Base-by-base conservation (phyloP, 495 filamentous ascomycete genomes). In the Hypoxylon subgilvum region DNA sequence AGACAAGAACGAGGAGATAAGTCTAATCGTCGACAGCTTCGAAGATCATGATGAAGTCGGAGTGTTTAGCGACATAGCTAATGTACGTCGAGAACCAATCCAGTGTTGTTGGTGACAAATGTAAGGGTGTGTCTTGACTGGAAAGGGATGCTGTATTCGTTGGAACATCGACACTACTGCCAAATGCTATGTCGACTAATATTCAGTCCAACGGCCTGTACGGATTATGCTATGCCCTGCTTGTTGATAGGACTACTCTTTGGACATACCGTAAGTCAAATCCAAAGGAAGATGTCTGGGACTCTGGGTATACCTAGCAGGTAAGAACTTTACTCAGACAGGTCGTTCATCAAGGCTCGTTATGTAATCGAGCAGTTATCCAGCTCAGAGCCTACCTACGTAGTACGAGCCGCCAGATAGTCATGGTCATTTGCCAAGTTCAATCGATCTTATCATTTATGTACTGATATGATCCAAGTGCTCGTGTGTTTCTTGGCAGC, bases 51-150 rank as follows among this genome's bases (percentile, higher is more conserved):
- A 44, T 44, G 47, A 43, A 21, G 22, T 27, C 28, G 35, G 47
- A 56, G 52, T 18, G 35, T 13, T 23, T 34, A 4, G 32, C 21
- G 41, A 63, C 40, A 56, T 50, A 28, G 32, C 31, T 31, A 18
- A 53, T 34, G 57, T 47, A 41, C 44, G 44, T 38, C 42, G 44
- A 9, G 45, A 44, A 38, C 58, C 46, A 63, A 63, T 25, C 59
- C 27, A 28, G 35, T 22, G 22, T 39, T 27, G 34, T 31, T 53
- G 35, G 23, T 50, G 40, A 36, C 43, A 31, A 32, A 38, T 42
- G 36, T 42, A 47, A 30, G n/a, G n/a, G n/a, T n/a, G n/a, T n/a
- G 17, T 28, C 17, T 9, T 22, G 17, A 45, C 32, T 38, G 40
- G 25, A 46, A 22, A 28, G 46, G 51, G 22, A 17, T 8, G 38